Conservation (phyloP, 106 monocot species). For the Agapanthus africanus region DNA sequence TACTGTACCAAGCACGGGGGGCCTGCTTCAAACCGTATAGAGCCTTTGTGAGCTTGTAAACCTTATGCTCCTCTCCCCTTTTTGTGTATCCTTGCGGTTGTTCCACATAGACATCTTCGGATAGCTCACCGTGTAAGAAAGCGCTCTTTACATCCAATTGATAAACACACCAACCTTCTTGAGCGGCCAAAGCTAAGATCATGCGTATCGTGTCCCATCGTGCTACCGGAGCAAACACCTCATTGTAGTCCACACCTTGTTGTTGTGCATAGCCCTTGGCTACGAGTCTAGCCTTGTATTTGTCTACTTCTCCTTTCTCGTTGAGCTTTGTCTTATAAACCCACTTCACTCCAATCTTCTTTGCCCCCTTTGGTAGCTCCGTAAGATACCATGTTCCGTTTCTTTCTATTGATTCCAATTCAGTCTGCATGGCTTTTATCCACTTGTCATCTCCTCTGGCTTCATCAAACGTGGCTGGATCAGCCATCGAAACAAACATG, state of each 20-base stretch:
- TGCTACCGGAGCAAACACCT: neutral
- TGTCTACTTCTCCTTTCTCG: neutral
- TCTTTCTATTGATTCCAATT: neutral
- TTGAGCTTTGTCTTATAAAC: neutral
- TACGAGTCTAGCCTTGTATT: neutral
- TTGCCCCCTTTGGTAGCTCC: neutral
- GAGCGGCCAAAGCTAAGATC: neutral
- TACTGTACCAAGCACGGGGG: neutral
- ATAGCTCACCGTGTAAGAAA: neutral
- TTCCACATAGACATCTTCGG: slow-evolving; percentile 5
- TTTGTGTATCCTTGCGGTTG: neutral
- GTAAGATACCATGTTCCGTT: slow-evolving; percentile 2
- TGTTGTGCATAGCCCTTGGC: neutral
- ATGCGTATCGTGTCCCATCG: neutral
- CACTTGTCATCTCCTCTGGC: neutral
- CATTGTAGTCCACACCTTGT: neutral
- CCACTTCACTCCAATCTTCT: neutral
- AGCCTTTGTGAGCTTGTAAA: neutral
- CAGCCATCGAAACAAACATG: neutral
- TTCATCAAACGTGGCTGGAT: neutral
- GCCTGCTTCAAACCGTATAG: neutral
- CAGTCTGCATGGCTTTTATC: neutral
- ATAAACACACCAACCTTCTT: neutral
- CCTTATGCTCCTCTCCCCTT: neutral
- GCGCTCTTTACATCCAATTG: slow-evolving; percentile 3